These are phyloP conservation scores for Cucurbitaria berberidis DNA, from an alignment of 2,329 filamentous ascomycete species.

Conservation along the genomic window DNA sequence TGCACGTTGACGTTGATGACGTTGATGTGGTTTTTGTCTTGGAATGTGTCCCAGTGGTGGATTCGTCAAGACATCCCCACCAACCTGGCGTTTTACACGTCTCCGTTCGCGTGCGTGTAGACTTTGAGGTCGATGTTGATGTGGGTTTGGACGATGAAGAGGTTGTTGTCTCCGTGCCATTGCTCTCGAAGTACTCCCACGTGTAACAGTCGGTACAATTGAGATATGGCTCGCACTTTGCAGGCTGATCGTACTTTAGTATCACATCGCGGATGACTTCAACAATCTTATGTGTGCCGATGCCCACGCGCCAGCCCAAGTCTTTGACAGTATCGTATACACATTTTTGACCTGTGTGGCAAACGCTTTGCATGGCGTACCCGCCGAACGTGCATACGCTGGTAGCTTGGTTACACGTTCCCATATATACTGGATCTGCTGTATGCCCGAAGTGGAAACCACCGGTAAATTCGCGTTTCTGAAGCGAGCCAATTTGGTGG, in stretches of 20 bases:
- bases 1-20: conserved; percentile 51
- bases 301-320: conserved; percentile 88
- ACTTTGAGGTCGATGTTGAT: conserved; percentile 60
- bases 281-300: conserved; percentile 89
- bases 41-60: conserved; percentile 58
- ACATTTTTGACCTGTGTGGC: conserved; percentile 87
- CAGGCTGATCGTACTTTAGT: conserved; percentile 79
- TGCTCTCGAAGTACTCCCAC: conserved; percentile 96
- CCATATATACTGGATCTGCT: conserved; percentile 93
- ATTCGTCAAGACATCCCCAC: conserved; percentile 81
- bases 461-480: conserved; percentile 68
- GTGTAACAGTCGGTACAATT: conserved; percentile 86
- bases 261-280: conserved; percentile 88
- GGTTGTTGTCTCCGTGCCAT: conserved; percentile 78
- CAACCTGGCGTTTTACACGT: conserved; percentile 92
- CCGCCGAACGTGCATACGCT: conserved; percentile 89
- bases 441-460: conserved; percentile 93
- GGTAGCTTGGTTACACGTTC: conserved; percentile 87
- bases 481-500: conserved; percentile 71
- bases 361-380: conserved; percentile 92
- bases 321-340: conserved; percentile 92
- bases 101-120: conserved; percentile 69
- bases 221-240: conserved; percentile 74
- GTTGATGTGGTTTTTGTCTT: conserved; percentile 53
- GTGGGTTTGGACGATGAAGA: conserved; percentile 58